phyloP scores from a whole-genome alignment of 2,329 filamentous ascomycete genomes.

The Fusarium sp. region DNA sequence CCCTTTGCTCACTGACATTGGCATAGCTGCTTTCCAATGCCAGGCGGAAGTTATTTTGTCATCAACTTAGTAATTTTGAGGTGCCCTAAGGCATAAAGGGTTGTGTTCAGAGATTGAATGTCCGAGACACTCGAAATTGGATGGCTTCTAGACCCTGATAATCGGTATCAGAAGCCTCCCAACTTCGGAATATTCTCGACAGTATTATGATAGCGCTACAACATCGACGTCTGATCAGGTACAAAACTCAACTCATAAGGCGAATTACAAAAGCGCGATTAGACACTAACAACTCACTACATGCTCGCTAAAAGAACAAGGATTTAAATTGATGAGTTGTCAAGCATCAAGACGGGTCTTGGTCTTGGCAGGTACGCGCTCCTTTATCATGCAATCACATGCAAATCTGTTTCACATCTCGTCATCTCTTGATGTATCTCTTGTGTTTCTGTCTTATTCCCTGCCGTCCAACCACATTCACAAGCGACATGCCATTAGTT shows the following conservation, averaged over 20 bases:
- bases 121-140: constrained; percentile 19
- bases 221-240: not conserved
- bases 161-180: not conserved
- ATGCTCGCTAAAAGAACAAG: not conserved
- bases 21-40: too few species aligned
- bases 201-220: not conserved
- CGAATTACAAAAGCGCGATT: not conserved
- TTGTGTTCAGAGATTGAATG: constrained; percentile 10
- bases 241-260: not conserved
- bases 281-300: not conserved
- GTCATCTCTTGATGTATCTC: constrained; percentile 18
- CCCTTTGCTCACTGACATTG: too few species aligned
- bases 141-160: not conserved
- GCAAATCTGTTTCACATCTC: constrained; percentile 38
- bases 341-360: not conserved
- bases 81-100: constrained; percentile 14
- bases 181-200: not conserved
- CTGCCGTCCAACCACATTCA: constrained; percentile 12
- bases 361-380: constrained; percentile 18
- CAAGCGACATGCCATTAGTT: constrained; percentile 33
- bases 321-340: constrained; percentile 1
- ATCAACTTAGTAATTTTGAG: too few species aligned
- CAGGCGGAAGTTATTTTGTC: too few species aligned
- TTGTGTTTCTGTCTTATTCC: constrained; percentile 6
- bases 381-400: constrained; percentile 36